These are phyloP conservation scores for Acer yangbiense DNA, from an alignment of 345 rosid species.

Conservation along the genomic window DNA sequence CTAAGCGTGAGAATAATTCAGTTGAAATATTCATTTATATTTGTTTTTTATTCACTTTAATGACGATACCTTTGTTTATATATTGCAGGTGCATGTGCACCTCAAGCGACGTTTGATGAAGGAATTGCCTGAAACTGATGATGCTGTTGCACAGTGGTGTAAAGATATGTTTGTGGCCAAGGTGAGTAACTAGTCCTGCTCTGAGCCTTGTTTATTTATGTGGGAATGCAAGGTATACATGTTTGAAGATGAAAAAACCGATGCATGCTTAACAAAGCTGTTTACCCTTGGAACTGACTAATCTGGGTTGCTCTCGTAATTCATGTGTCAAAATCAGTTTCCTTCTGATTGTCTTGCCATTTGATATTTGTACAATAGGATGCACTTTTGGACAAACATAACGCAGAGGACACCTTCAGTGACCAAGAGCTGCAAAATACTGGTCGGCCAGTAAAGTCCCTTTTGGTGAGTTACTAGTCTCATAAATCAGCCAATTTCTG, in stretches of 20 bases:
- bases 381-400: conserved; percentile 73
- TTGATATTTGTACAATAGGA: conserved; percentile 49
- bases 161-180: conserved; percentile 80
- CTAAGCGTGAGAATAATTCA: neutral
- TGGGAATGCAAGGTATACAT: neutral
- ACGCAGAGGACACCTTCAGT: conserved; percentile 62
- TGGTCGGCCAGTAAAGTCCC: conserved; percentile 71
- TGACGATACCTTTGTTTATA: conserved; percentile 14
- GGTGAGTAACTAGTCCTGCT: conserved; percentile 40
- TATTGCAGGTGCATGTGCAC: conserved; percentile 78
- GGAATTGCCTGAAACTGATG: conserved; percentile 86
- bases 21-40: neutral
- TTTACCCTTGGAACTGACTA: neutral
- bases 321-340: neutral
- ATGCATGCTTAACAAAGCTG: neutral
- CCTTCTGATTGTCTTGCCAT: conserved; percentile 16
- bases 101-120: conserved; percentile 74
- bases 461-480: conserved; percentile 51
- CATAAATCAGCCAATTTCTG: neutral
- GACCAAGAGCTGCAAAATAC: conserved; percentile 62
- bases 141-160: conserved; percentile 94
- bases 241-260: neutral
- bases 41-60: conserved; percentile 1
- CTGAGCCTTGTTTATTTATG: neutral
- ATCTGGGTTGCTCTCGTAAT: neutral